Evolutionary conservation across 2,329 filamentous ascomycete genomes (phyloP).

Genomic region (Harringtonia lauricola): DNA sequence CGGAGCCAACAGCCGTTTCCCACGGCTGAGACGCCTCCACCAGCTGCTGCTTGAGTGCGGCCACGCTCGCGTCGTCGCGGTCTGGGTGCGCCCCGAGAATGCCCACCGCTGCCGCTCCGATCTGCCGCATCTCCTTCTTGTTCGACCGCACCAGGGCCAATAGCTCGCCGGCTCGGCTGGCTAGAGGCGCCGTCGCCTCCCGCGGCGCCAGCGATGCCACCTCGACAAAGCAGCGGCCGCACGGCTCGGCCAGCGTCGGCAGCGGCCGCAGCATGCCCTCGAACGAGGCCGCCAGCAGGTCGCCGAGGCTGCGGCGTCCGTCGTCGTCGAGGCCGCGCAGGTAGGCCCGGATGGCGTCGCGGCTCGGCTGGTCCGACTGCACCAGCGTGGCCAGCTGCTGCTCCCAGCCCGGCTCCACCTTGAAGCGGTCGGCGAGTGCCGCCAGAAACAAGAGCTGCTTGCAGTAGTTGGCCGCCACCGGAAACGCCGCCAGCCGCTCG

Average conservation of each 20-base stretch:
- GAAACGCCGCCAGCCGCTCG: slow-evolving; percentile 43
- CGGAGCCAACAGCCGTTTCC: slow-evolving; percentile 32
- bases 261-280: slow-evolving; percentile 40
- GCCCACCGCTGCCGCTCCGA: slow-evolving; percentile 62
- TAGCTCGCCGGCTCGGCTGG: slow-evolving; percentile 38
- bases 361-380: slow-evolving; percentile 55
- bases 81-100: slow-evolving; percentile 60
- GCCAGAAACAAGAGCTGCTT: slow-evolving; percentile 40
- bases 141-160: slow-evolving; percentile 57
- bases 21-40: slow-evolving; percentile 36
- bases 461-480: slow-evolving; percentile 60
- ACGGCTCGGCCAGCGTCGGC: slow-evolving; percentile 31
- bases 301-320: slow-evolving; percentile 19
- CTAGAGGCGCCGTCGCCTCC: slow-evolving; percentile 34
- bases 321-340: slow-evolving; percentile 22
- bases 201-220: slow-evolving; percentile 29
- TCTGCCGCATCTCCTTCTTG: slow-evolving; percentile 52
- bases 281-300: slow-evolving; percentile 43
- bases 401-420: slow-evolving; percentile 75
- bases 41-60: slow-evolving; percentile 31
- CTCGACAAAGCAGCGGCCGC: slow-evolving; percentile 41
- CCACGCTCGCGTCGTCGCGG: slow-evolving; percentile 28
- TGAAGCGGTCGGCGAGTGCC: slow-evolving; percentile 35
- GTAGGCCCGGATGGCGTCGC: slow-evolving; percentile 46
- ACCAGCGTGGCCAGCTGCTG: slow-evolving; percentile 63